Percentiles rank a stretch among this genome's conserved stretches.
Evolutionary conservation across 768 basidiomycete genomes (phyloP).

Genomic region (Kwoniella sp.): DNA sequence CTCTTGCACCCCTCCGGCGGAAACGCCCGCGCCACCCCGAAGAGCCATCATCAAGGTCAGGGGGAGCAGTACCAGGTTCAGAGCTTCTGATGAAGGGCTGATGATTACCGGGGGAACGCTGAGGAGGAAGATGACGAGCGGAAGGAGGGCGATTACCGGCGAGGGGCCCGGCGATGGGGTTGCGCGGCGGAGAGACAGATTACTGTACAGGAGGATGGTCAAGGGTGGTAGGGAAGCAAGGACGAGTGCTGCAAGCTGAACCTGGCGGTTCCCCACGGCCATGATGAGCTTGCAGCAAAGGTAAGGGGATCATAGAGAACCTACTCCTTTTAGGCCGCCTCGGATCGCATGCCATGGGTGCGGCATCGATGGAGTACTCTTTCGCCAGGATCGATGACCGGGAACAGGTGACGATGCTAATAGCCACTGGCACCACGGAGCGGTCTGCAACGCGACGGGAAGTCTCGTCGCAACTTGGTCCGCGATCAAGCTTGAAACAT

Average conservation of each 20-base stretch:
- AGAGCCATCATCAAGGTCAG: conserved; percentile 64
- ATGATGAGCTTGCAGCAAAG: no score
- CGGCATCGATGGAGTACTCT: no score
- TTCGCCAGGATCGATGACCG: no score
- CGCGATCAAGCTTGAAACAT: no score
- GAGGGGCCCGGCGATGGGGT: conserved; percentile 45
- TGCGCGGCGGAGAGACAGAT: conserved; percentile 5
- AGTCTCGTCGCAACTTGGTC: no score
- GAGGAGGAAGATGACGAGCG: conserved; percentile 71
- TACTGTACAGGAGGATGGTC: conserved; percentile 7
- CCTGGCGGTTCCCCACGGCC: no score
- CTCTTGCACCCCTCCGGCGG: conserved; percentile 49
- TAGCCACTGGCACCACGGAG: no score
- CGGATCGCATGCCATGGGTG: no score
- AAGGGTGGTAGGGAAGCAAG: conserved; percentile 4
- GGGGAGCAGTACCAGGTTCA: conserved; percentile 78
- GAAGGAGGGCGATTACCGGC: conserved; percentile 65
- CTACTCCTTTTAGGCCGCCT: no score
- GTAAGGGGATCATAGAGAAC: no score
- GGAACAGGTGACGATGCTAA: no score
- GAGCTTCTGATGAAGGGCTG: conserved; percentile 96
- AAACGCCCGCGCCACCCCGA: conserved; percentile 26
- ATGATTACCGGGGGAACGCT: conserved; percentile 86
- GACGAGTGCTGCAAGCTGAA: background rate
- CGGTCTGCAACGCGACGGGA: no score